phyloP scores from a whole-genome alignment of 305 asterid genomes.

The Solanum hybrid region DNA sequence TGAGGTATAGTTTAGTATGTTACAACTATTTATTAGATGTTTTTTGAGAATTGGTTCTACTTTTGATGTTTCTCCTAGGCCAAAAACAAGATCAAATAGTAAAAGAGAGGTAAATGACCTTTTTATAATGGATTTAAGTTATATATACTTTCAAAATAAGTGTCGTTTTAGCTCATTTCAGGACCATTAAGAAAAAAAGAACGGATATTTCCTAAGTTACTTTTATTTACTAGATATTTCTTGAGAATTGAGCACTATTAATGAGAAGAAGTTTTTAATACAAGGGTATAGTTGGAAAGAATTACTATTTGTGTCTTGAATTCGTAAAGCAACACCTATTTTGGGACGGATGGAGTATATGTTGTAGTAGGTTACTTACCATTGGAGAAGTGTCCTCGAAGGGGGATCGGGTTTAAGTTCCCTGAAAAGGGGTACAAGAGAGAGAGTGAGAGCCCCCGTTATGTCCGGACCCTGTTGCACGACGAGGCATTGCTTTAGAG shows the following conservation, averaged over 20 bases:
- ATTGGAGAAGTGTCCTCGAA: too few species aligned
- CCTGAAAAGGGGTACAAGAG: neutral
- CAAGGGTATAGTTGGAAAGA: neutral
- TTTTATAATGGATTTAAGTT: neutral
- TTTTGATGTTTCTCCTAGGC: conserved; percentile 37
- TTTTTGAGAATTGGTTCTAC: conserved; percentile 15
- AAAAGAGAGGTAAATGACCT: conserved; percentile 24
- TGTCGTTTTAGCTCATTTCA: neutral
- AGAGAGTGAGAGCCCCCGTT: neutral
- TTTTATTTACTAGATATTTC: neutral
- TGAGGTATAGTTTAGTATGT: neutral
- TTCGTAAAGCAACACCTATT: neutral
- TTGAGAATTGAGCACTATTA: neutral
- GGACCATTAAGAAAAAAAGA: neutral
- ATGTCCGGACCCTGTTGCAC: neutral
- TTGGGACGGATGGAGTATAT: neutral
- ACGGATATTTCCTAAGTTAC: neutral
- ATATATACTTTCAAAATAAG: too few species aligned
- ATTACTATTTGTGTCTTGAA: neutral
- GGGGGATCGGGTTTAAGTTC: too few species aligned
- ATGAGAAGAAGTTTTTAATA: neutral
- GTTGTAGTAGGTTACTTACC: neutral
- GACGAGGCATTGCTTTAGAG: neutral
- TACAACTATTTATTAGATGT: neutral
- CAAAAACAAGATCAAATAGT: conserved; percentile 12